Evolutionary conservation across 2,329 filamentous ascomycete genomes (phyloP).

Genomic region (Nannizziopsis barbatae): DNA sequence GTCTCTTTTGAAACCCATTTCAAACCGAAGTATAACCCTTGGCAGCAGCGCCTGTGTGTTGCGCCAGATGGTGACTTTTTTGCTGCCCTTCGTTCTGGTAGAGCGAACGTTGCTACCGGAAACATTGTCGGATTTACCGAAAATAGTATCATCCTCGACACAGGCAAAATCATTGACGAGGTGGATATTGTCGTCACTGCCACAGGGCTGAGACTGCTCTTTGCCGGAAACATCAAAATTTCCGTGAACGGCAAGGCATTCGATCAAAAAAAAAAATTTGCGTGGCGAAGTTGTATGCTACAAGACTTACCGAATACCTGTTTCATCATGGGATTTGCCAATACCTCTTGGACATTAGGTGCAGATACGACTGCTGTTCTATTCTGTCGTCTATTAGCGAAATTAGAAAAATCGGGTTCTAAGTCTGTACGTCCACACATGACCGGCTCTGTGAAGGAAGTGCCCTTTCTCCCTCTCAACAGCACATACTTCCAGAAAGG

Average conservation of each 20-base stretch:
- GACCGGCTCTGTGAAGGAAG: constrained; percentile 19
- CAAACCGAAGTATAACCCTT: constrained; percentile 52
- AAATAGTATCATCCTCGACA: constrained; percentile 40
- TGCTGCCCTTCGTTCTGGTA: constrained; percentile 40
- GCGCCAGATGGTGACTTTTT: constrained; percentile 53
- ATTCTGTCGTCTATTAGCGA: constrained; percentile 28
- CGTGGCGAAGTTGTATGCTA: constrained; percentile 37
- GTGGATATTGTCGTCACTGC: constrained; percentile 38
- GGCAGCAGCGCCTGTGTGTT: constrained; percentile 66
- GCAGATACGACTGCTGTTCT: constrained; percentile 35
- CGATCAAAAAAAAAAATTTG: constrained; percentile 17
- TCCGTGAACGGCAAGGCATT: constrained; percentile 26
- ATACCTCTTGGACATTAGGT: constrained; percentile 37
- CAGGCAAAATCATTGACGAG: constrained; percentile 29
- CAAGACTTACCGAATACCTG: constrained; percentile 36
- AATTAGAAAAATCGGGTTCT: constrained; percentile 22
- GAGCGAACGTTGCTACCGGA: constrained; percentile 45
- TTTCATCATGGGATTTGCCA: constrained; percentile 35
- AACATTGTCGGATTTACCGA: constrained; percentile 42
- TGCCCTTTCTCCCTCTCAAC: constrained; percentile 28
- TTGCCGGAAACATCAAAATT: constrained; percentile 29
- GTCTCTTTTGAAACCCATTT: constrained; percentile 53
- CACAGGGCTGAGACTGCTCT: constrained; percentile 34
- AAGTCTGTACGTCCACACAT: constrained; percentile 24
- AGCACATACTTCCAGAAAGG: constrained; percentile 33